A percentile compares a stretch with the other conserved stretches of the same genome.
Conservation (phyloP, 2,329 filamentous ascomycete species). For the Zasmidium cellare region DNA sequence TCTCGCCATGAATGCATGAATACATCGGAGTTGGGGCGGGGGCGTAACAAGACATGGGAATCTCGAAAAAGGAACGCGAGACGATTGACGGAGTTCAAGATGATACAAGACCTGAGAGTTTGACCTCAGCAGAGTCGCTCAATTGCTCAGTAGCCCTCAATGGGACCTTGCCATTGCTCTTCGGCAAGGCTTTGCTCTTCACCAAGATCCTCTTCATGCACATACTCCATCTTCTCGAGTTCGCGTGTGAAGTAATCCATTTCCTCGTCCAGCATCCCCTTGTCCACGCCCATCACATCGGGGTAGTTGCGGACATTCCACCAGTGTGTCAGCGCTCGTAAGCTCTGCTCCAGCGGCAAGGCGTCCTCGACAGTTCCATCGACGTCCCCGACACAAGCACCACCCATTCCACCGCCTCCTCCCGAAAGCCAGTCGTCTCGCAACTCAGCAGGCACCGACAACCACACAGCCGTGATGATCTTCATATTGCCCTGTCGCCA, state of each 20-base stretch:
- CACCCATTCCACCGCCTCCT: slow-evolving; percentile 49
- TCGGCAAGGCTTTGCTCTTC: slow-evolving; percentile 24
- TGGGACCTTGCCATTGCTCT: slow-evolving; percentile 24
- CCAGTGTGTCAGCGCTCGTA: slow-evolving; percentile 90
- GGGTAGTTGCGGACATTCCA: slow-evolving; percentile 83
- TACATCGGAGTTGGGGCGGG: not conserved
- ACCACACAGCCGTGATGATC: slow-evolving; percentile 93
- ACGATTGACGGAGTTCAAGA: not conserved
- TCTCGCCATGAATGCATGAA: not conserved
- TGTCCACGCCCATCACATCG: slow-evolving; percentile 64
- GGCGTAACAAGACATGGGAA: not conserved
- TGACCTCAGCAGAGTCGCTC: not conserved
- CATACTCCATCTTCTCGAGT: slow-evolving; percentile 52
- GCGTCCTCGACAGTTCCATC: slow-evolving; percentile 94
- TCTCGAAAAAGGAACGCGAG: not conserved
- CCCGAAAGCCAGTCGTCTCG: slow-evolving; percentile 94
- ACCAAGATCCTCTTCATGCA: slow-evolving; percentile 14
- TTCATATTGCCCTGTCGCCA: slow-evolving; percentile 99
- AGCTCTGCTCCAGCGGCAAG: slow-evolving; percentile 84
- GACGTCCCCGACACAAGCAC: slow-evolving; percentile 59
- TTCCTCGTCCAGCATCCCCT: slow-evolving; percentile 42
- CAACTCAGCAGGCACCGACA: slow-evolving; percentile 89
- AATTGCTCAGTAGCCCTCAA: slow-evolving; percentile 30
- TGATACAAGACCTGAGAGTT: not conserved
- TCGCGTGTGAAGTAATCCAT: slow-evolving; percentile 52